These are phyloP conservation scores for Xylaria telfairii DNA, from an alignment of 495 filamentous ascomycete genomes.

Conservation along the genomic window DNA sequence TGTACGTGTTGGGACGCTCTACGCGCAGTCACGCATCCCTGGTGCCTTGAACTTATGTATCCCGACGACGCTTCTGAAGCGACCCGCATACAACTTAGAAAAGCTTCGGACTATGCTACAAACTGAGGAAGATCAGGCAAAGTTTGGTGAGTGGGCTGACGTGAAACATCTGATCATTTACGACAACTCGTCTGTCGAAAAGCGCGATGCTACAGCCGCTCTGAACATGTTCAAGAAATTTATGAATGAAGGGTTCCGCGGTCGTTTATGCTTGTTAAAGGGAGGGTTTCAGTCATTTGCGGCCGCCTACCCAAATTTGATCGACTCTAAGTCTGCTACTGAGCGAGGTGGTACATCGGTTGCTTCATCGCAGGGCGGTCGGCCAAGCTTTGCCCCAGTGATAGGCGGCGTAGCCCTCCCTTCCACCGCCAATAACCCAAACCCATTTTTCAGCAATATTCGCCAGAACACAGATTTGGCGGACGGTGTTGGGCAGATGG, in stretches of 20 bases:
- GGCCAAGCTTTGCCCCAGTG: constrained; percentile 69
- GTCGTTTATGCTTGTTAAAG: constrained; percentile 72
- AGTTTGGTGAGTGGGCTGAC: constrained; percentile 77
- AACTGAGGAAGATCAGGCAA: constrained; percentile 70
- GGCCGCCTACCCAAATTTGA: constrained; percentile 49
- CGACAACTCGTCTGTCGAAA: constrained; percentile 74
- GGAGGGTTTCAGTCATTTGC: constrained; percentile 63
- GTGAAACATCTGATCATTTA: constrained; percentile 84
- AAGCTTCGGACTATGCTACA: constrained; percentile 91
- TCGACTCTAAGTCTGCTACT: constrained; percentile 53
- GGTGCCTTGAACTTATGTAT: constrained; percentile 92
- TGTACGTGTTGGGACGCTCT: constrained; percentile 85
- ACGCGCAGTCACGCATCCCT: constrained; percentile 71
- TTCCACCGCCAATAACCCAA: constrained; percentile 65
- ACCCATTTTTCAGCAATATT: constrained; percentile 96
- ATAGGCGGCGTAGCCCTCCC: constrained; percentile 89
- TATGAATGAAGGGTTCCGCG: constrained; percentile 79
- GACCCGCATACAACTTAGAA: constrained; percentile 87
- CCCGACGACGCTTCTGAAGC: constrained; percentile 90
- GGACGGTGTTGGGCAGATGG: constrained; percentile 89
- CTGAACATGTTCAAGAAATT: constrained; percentile 94
- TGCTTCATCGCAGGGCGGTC: constrained; percentile 41
- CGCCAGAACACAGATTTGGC: constrained; percentile 96
- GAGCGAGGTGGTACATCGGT: constrained; percentile 49
- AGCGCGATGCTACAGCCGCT: constrained; percentile 77